A percentile compares a stretch with the other conserved stretches of the same genome.
Conservation (phyloP, 371 early-diverging fungal species). For the Basidiobolus meristosporus region DNA sequence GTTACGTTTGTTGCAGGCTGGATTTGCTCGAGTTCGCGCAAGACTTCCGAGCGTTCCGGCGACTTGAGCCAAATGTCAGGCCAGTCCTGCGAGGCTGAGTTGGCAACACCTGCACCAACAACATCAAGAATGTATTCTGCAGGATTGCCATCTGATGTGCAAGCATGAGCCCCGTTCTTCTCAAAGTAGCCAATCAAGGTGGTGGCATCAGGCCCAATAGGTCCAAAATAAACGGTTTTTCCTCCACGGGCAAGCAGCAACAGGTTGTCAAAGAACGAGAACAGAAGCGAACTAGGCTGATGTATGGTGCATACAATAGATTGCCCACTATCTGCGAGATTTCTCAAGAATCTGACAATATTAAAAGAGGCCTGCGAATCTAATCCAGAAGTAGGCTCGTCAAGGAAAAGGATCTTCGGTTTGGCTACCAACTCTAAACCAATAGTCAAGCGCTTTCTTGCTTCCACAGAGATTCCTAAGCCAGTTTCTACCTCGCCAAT, state of each 20-base stretch:
- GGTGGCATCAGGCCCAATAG: slow-evolving; percentile 30
- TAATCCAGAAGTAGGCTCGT: slow-evolving; percentile 64
- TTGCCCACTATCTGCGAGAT: slow-evolving; percentile 43
- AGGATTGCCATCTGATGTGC: slow-evolving; percentile 34
- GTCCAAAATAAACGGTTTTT: slow-evolving; percentile 59
- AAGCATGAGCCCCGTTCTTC: slow-evolving; percentile 29
- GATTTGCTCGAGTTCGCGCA: too few species aligned
- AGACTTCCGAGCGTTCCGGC: slow-evolving; percentile 1
- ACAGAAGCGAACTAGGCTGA: slow-evolving; percentile 64
- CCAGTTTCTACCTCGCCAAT: slow-evolving; percentile 28
- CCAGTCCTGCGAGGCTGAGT: slow-evolving; percentile 31
- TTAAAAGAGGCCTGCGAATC: slow-evolving; percentile 44
- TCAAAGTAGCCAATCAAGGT: slow-evolving; percentile 39
- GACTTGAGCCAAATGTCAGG: slow-evolving; percentile 31
- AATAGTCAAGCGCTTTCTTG: slow-evolving; percentile 44
- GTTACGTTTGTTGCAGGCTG: slow-evolving; percentile 9
- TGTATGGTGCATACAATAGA: slow-evolving; percentile 65
- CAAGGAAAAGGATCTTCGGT: slow-evolving; percentile 56
- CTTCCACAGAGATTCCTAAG: slow-evolving; percentile 37
- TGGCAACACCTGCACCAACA: slow-evolving; percentile 19
- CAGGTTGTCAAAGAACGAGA: slow-evolving; percentile 63
- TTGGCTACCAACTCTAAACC: slow-evolving; percentile 48
- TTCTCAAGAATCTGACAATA: slow-evolving; percentile 50
- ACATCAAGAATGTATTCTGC: slow-evolving; percentile 53
- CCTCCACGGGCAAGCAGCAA: slow-evolving; percentile 64